Evolutionary conservation across 2,329 filamentous ascomycete species (phyloP), one percentile per base, ranked within the genome.

Genomic region (Alternaria metachromatica): DNA sequence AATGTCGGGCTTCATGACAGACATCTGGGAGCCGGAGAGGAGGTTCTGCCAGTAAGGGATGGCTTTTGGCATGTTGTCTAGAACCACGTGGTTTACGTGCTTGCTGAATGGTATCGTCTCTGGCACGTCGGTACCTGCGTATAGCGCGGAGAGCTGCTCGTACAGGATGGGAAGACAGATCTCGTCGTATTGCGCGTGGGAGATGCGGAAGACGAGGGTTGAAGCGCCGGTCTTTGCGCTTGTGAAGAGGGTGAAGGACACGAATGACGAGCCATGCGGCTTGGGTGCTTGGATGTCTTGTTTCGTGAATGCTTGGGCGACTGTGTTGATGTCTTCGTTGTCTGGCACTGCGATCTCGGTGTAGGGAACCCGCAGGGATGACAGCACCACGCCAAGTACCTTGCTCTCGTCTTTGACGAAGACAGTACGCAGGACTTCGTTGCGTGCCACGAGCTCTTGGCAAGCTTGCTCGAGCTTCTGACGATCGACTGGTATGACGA

Each of bases 101-200:
- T 80, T 81, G 20, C 81, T 81, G 71, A 84, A 86, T 0, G 84
- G 82, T 4, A 81, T 49, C n/a, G 76, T 63, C 63, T 70, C 60
- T 0, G 73, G 58, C 6, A 81, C 58, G 0, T 66, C 33, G 7
- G 64, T 64, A 8, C 80, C 82, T 45, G 82, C 73, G 54, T 86
- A 89, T 6, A 89, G 80, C 0, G 84, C 82, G 4, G 86, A 86
- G 44, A 91, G 84, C 71, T 90, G 87, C 18, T 83, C 83, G 61
- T 91, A 84, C 20, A 91, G 84, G n/a, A 84, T 80, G 0, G 88
- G 86, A 9, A 91, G 83, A 67, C 87, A 91, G 21, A 91, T 88
- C 66, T 89, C 89, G 67, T 92, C 89, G 72, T 91, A 91, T 68
- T 91, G 89, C 0, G 89, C 87, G 75, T 92, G 89, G 0, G 89